Evolutionary conservation across 805 yeast species (phyloP).

Genomic region (Kluyveromyces aestuarii): DNA sequence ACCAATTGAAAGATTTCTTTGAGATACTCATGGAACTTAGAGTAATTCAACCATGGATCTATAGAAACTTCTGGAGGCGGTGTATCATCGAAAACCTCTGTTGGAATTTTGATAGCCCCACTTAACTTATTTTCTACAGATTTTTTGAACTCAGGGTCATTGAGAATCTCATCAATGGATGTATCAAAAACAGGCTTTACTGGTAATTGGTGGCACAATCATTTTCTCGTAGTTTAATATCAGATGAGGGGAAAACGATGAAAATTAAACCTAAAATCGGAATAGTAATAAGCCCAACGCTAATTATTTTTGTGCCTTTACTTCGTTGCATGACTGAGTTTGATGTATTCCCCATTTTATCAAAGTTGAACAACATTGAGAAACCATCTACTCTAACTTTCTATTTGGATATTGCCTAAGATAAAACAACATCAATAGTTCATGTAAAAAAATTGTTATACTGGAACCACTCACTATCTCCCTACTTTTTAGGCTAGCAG

Average conservation of each 20-base stretch:
- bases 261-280: too few relatives aligned
- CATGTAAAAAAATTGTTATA: too few relatives aligned
- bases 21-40: constrained; percentile 39
- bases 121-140: constrained; percentile 27
- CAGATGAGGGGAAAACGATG: neutral
- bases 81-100: constrained; percentile 44
- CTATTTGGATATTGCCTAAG: too few relatives aligned
- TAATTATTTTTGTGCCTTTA: too few relatives aligned
- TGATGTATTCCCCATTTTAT: too few relatives aligned
- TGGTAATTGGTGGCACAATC: constrained; percentile 5
- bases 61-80: constrained; percentile 9
- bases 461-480: too few relatives aligned
- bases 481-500: too few relatives aligned
- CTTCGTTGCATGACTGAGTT: too few relatives aligned
- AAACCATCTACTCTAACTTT: too few relatives aligned
- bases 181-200: constrained; percentile 5
- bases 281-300: too few relatives aligned
- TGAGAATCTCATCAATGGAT: constrained; percentile 7
- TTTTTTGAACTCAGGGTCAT: constrained; percentile 6
- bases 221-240: neutral
- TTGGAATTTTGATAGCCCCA: constrained; percentile 49
- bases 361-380: too few relatives aligned
- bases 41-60: constrained; percentile 7
- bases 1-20: constrained; percentile 41
- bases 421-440: too few relatives aligned